Base-by-base conservation (phyloP, 129 eudicot genomes). In the Dittrichia graveolens region DNA sequence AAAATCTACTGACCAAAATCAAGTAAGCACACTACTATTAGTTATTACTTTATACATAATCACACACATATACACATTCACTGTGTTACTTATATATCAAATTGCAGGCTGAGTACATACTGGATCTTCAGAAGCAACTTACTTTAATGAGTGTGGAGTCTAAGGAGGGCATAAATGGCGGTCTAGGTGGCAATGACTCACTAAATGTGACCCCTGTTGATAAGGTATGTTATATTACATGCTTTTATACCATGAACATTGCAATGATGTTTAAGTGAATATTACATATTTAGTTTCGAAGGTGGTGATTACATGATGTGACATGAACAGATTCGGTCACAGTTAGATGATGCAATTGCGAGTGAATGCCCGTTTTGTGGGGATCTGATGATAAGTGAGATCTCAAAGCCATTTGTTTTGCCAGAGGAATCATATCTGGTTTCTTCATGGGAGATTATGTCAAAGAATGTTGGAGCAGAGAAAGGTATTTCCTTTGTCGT, bases 321-420 rank as follows among this genome's bases (percentile, higher is more conserved):
- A 7, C 11, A 65, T 70, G 43, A 10, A 64, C 92, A 94, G 98
- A 84, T 90, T 16, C 92, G 96, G 48, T 90, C 97, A 13, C 93
- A 90, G 68, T 80, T 94, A 82, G 97, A 90, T 38, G 97, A 94
- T 81, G 96, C 96, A 56, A 76, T 94, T 63, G 98, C 97, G 14
- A 88, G 96, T 67, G 98, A 94, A 66, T 94, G 98, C 75, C 97
- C 98, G 19, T 94, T 82, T 82, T 94, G 98, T 67, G 98, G 98
- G 70, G 97, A 90, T 61, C 71, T 94, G 69, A 94, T 94, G 98
- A 94, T 94, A 61, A 84, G 76, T 37, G 98, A 94, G 83, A 90
- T 94, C 16, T 90, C 96, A 3, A 77, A 82, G 81, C 96, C 97
- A 52, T 94, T 94, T 75, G 83, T 90, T 67, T 83, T 79, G 57